These are phyloP conservation scores for Chalaropsis thielavioides DNA, from an alignment of 2,329 filamentous ascomycete species.

Conservation along the genomic window DNA sequence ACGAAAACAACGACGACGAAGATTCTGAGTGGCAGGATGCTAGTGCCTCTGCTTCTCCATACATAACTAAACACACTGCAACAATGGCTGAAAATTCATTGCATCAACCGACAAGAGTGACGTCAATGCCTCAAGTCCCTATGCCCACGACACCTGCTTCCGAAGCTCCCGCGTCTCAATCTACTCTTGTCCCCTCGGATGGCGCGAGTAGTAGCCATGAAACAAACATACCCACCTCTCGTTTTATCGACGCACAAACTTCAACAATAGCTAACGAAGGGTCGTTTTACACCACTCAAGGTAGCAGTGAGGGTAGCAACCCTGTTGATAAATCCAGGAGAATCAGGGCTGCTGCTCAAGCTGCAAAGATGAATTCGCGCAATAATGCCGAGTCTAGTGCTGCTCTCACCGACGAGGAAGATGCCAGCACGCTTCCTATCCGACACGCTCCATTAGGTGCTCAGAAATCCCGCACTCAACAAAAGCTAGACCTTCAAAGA, in stretches of 20 bases:
- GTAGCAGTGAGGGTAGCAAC: constrained; percentile 21
- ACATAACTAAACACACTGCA: constrained; percentile 22
- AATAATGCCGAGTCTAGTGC: not conserved
- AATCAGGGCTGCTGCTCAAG: constrained; percentile 16
- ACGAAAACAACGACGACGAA: constrained; percentile 29
- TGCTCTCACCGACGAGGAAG: constrained; percentile 24
- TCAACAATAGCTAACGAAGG: constrained; percentile 37
- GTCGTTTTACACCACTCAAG: constrained; percentile 34
- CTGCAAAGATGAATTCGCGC: not conserved
- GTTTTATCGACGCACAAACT: constrained; percentile 40
- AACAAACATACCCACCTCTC: constrained; percentile 41
- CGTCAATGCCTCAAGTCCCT: constrained; percentile 17
- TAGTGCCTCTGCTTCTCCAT: constrained; percentile 47
- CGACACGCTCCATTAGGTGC: constrained; percentile 31
- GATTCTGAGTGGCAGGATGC: constrained; percentile 55
- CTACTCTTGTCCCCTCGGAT: constrained; percentile 3
- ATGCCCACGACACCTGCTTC: not conserved
- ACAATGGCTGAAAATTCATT: not conserved
- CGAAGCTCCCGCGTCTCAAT: not conserved
- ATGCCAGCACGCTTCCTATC: constrained; percentile 21
- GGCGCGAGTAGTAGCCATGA: constrained; percentile 30
- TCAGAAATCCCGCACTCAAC: constrained; percentile 53
- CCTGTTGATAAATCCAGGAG: constrained; percentile 26
- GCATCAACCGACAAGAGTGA: not conserved
- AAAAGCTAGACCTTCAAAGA: constrained; percentile 61